Percentiles rank a stretch among this genome's conserved stretches.
Conservation (phyloP, 176 grass and related monocot species). For the Ensete ventricosum region DNA sequence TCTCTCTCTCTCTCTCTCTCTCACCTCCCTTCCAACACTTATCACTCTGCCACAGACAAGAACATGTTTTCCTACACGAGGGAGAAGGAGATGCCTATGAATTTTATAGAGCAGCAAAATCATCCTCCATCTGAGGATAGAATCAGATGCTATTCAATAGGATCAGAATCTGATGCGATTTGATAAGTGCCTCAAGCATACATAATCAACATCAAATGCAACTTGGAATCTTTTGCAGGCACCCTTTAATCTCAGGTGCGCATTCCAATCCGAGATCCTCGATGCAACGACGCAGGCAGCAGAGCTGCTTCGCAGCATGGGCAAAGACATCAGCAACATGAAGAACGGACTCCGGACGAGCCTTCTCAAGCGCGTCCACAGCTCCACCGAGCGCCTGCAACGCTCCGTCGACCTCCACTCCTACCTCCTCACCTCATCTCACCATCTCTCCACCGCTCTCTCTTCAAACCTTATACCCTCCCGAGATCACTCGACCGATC, state of each 20-base stretch:
- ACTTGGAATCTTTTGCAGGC: conserved; percentile 37
- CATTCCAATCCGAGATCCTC: conserved; percentile 59
- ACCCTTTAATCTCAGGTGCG: conserved; percentile 51
- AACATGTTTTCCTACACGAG: too few relatives aligned
- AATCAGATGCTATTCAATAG: conserved; percentile 21
- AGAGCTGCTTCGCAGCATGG: conserved; percentile 45
- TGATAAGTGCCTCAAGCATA: neutral
- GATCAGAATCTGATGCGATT: neutral
- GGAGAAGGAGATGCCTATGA: too few relatives aligned
- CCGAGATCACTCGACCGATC: conserved; percentile 16
- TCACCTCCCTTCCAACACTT: too few relatives aligned
- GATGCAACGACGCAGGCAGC: conserved; percentile 60
- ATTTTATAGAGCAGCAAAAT: too few relatives aligned
- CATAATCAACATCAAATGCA: conserved; percentile 18
- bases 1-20: too few relatives aligned
- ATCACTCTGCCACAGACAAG: too few relatives aligned
- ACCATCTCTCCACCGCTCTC: conserved; percentile 21
- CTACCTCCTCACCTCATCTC: conserved; percentile 48
- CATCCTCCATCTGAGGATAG: conserved; percentile 11
- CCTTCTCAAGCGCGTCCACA: conserved; percentile 51
- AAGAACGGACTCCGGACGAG: conserved; percentile 41
- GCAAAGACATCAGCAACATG: conserved; percentile 57
- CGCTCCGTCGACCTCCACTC: conserved; percentile 55
- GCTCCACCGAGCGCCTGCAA: conserved; percentile 45
- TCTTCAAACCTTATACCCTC: conserved; percentile 35